Evolutionary conservation across 2,329 filamentous ascomycete species (phyloP).

Genomic region (Penicillium sp.): DNA sequence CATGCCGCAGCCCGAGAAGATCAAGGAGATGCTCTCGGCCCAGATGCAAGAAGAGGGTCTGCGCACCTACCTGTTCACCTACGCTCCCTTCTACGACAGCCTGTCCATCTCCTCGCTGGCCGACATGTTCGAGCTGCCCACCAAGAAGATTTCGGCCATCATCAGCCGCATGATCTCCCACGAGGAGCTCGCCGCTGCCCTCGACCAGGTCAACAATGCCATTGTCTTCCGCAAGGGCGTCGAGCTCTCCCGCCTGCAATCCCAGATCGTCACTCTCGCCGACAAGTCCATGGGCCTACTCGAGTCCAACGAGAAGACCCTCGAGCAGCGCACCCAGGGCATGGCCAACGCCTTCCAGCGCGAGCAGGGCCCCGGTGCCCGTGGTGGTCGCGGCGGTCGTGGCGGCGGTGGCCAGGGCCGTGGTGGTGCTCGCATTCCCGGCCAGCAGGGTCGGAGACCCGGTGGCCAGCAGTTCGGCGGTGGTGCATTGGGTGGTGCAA

Average conservation of each 20-base stretch:
- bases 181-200: constrained; percentile 91
- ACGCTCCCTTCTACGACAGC: constrained; percentile 98
- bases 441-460: constrained; percentile 47
- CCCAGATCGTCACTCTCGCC: constrained; percentile 85
- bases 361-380: constrained; percentile 74
- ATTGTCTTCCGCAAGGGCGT: constrained; percentile 99
- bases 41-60: constrained; percentile 99
- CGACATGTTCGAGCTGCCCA: constrained; percentile 91
- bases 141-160: constrained; percentile 89
- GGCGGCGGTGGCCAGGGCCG: constrained; percentile 42
- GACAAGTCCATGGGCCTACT: constrained; percentile 97
- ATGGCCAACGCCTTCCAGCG: constrained; percentile 94
- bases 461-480: constrained; percentile 54
- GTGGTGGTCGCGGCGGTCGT: constrained; percentile 58
- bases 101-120: constrained; percentile 82
- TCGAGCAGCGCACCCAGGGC: constrained; percentile 95
- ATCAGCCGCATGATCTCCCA: constrained; percentile 99
- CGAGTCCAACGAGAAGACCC: constrained; percentile 93
- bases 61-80: constrained; percentile 97
- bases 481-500: constrained; percentile 54
- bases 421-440: constrained; percentile 40
- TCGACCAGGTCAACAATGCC: constrained; percentile 95
- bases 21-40: constrained; percentile 95
- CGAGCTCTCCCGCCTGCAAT: constrained; percentile 93
- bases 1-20: constrained; percentile 87